Base-by-base conservation (phyloP, 192 early-diverging fungal genomes). In the Nowakowskiella sp. region DNA sequence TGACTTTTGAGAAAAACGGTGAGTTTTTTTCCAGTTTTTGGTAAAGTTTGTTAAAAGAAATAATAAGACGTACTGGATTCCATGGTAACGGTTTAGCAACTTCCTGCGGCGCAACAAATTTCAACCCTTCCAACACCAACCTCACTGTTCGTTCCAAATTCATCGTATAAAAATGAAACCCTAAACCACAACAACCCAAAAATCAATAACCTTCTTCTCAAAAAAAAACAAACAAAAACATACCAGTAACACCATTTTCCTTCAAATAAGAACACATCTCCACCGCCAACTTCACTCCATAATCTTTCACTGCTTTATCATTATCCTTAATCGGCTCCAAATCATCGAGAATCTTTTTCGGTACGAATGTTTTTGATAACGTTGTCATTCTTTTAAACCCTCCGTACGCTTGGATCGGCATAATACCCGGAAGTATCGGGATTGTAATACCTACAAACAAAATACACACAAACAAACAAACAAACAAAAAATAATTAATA, bases 271-370 rank as follows among this genome's bases (percentile, higher is more conserved):
- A 72, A 13, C 80, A 82, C 90, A 98, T 89, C 28, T 89, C 77
- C 53, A 89, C 81, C 19, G 85, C 85, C n/a, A 92, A 64, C 23
- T 76, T 67, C 24, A 94, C 85, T 47, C 96, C 96, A 58, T 90
- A 94, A 51, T 91, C 85, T 73, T 95, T 94, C 50, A 98, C 84
- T 23, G 92, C 92, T 64, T 87, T 85, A 71, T 98, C 94, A 56
- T 98, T 90, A 49, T 98, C 94, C 81, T 98, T 95, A 82, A 98
- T 98, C 25, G 86, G 84, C 62, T 94, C 94, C 49, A 98, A 74
- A 13, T 76, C 87, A 43, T 85, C 81, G 68, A 77, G 74, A 57
- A 98, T 85, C 53, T 83, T 65, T 56, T 86, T 68, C 49, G 94
- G 94, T n/a, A 98, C 89, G 53, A 57, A 58, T 42, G 89, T 93